Evolutionary conservation across 192 early-diverging fungal species (phyloP), one percentile per base, ranked within the genome.

Genomic region (Gorgonomyces haynaldii): DNA sequence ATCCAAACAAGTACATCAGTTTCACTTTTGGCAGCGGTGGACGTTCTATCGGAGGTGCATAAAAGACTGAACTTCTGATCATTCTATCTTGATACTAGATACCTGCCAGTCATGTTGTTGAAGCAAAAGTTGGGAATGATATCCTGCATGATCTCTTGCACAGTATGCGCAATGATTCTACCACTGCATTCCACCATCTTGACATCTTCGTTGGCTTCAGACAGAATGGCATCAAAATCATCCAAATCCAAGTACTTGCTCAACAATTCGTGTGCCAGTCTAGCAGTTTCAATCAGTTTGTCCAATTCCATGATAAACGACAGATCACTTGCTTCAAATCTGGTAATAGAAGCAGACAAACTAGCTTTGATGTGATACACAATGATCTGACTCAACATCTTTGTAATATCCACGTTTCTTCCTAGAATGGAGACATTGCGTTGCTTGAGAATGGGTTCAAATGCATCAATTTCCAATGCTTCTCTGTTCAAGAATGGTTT

Each of bases 71-170:
- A 16, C 51, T 42, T 7, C 61, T 45, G 7, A 60, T n/a, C 34
- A 67, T 66, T 42, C 63, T 68, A 9, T 20, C 15, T 5, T 26
- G 25, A n/a, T 15, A 37, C 3, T 4, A 16, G 41, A 34, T 36
- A 66, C 65, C 65, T 27, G 30, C 23, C 21, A 2, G 51, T 67
- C 5, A 46, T 45, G 27, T 27, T 58, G 23, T 61, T 61, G 39
- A 42, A 71, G 37, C 57, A 56, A 31, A 37, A 71, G 53, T 68
- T 68, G 9, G 69, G 75, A 20, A 86, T 75, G 42, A 88, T 48
- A 22, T 72, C 56, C n/a, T 60, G 62, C 4, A 89, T 61, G n/a
- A 87, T 31, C 42, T 75, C 65, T n/a, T 77, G 76, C 22, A 84
- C 48, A 1, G 71, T 69, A 15, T 81, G 69, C 13, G 60, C 34